Conservation (phyloP, 164 flowering plant species). For the Warburgia ugandensis region DNA sequence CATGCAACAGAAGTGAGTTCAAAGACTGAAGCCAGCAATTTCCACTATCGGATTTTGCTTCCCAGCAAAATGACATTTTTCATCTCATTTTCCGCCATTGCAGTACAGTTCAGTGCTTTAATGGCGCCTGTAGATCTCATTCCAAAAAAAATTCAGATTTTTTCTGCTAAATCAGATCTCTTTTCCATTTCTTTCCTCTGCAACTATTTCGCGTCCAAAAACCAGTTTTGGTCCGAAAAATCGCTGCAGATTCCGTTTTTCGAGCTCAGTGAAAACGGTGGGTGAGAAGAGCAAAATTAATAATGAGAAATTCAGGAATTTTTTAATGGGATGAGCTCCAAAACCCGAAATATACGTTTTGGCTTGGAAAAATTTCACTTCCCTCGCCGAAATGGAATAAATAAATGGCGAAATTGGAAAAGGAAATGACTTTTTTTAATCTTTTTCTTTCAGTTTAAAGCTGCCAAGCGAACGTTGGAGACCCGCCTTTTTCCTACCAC, state of each 20-base stretch:
- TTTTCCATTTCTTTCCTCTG: background rate
- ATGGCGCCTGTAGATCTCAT: slow-evolving; percentile 6
- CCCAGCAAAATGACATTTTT: too few species aligned
- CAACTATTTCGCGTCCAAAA: background rate
- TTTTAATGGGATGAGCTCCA: slow-evolving; percentile 18
- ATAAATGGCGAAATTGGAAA: slow-evolving; percentile 1
- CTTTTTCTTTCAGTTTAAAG: slow-evolving; percentile 16
- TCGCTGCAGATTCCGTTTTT: slow-evolving; percentile 17
- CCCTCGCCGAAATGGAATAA: too few species aligned
- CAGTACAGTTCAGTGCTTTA: too few species aligned
- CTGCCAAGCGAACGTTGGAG: too few species aligned
- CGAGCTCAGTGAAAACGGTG: slow-evolving; percentile 22
- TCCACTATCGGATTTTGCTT: slow-evolving; percentile 9
- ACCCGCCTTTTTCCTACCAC: slow-evolving; percentile 39
- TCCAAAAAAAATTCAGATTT: background rate
- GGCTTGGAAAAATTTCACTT: slow-evolving; percentile 21
- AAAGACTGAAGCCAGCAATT: slow-evolving; percentile 13
- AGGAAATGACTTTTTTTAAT: slow-evolving; percentile 7
- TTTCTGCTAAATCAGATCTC: background rate
- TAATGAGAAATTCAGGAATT: slow-evolving; percentile 6
- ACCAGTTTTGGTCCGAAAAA: slow-evolving; percentile 10
- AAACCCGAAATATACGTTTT: slow-evolving; percentile 42
- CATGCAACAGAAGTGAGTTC: too few species aligned
- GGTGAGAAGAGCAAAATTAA: background rate
- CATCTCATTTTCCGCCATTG: too few species aligned